These are phyloP conservation scores for Chaetomium sp. DNA, from an alignment of 2,329 filamentous ascomycete genomes.

Conservation along the genomic window DNA sequence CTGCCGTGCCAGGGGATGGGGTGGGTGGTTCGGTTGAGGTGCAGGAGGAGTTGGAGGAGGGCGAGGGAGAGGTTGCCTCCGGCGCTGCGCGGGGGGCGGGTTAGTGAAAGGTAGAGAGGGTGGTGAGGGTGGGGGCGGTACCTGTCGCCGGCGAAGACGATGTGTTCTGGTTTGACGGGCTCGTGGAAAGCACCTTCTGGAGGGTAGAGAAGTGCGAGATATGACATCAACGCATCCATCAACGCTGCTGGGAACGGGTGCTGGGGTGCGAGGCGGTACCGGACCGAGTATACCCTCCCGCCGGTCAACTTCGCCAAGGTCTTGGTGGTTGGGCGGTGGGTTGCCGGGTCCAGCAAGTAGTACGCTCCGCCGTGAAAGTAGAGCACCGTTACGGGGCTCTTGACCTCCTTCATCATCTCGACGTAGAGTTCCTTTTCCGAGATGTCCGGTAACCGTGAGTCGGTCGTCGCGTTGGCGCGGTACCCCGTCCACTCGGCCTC, in stretches of 20 bases:
- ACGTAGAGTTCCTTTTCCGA: constrained; percentile 66
- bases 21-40: constrained; percentile 52
- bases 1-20: constrained; percentile 62
- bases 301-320: constrained; percentile 66
- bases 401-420: constrained; percentile 68
- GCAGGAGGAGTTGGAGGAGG: constrained; percentile 68
- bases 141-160: constrained; percentile 73
- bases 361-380: constrained; percentile 80
- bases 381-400: constrained; percentile 63
- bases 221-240: constrained; percentile 71
- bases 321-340: constrained; percentile 61
- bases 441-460: constrained; percentile 55
- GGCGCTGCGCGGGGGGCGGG: constrained; percentile 50
- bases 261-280: constrained; percentile 75
- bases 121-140: constrained; percentile 36
- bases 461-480: constrained; percentile 54
- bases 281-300: constrained; percentile 70
- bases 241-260: constrained; percentile 73
- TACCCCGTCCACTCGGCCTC: constrained; percentile 79
- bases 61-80: constrained; percentile 71
- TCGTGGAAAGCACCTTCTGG: constrained; percentile 67
- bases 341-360: constrained; percentile 70
- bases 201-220: constrained; percentile 73
- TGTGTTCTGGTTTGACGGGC: constrained; percentile 63
- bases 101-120: constrained; percentile 4